Evolutionary conservation across 495 filamentous ascomycete species (phyloP).

Genomic region (Trichoderma virens): DNA sequence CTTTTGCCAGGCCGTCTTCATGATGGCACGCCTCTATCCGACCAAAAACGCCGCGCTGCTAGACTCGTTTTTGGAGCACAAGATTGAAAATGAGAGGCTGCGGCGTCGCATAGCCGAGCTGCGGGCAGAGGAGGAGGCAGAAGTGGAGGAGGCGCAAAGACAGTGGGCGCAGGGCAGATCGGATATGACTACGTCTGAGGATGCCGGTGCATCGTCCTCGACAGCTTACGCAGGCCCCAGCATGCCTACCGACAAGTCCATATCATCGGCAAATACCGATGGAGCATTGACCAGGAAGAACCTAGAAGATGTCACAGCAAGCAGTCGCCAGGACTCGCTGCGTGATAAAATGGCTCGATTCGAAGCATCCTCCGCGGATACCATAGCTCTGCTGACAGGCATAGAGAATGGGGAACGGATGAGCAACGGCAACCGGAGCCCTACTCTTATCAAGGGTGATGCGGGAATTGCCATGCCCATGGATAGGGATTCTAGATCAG

Average conservation of each 20-base stretch:
- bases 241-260: constrained; percentile 14
- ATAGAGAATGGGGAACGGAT: constrained; percentile 87
- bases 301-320: constrained; percentile 66
- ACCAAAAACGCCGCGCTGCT: constrained; percentile 76
- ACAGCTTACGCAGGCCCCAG: constrained; percentile 7
- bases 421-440: constrained; percentile 73
- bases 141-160: constrained; percentile 46
- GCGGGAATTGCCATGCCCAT: constrained; percentile 74
- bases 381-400: constrained; percentile 91
- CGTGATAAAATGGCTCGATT: constrained; percentile 68
- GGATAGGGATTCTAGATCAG: constrained; percentile 60
- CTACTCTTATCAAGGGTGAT: constrained; percentile 75
- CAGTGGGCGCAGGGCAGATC: constrained; percentile 45
- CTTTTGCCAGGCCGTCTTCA: constrained; percentile 83
- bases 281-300: constrained; percentile 66
- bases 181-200: constrained; percentile 48
- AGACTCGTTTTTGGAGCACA: constrained; percentile 94
- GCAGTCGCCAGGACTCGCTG: constrained; percentile 62
- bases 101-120: constrained; percentile 77
- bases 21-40: constrained; percentile 88
- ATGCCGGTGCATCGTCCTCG: constrained; percentile 21
- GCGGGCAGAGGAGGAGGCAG: constrained; percentile 77
- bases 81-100: constrained; percentile 91
- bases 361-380: constrained; percentile 66
- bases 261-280: constrained; percentile 30